Evolutionary conservation across 106 monocot species (phyloP).

Genomic region (Agapanthus africanus): DNA sequence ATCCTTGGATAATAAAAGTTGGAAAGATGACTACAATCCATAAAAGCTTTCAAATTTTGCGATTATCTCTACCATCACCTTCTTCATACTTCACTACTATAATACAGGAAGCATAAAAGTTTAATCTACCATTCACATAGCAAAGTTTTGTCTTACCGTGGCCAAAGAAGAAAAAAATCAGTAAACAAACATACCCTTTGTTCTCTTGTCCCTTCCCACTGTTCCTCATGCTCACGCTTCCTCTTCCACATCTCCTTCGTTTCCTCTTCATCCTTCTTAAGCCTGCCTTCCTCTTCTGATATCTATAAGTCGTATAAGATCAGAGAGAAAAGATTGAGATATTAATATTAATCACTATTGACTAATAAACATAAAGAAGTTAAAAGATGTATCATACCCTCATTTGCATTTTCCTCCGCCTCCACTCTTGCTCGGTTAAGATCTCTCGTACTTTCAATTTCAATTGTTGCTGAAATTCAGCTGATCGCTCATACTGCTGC

Average conservation of each 20-base stretch:
- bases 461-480: slow-evolving; percentile 78
- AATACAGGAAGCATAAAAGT: not conserved
- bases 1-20: too few species aligned
- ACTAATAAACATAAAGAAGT: not conserved
- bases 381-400: slow-evolving; percentile 40
- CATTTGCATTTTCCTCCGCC: slow-evolving; percentile 98
- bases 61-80: too few species aligned
- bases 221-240: slow-evolving; percentile 96
- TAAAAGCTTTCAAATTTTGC: too few species aligned
- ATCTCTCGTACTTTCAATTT: slow-evolving; percentile 89
- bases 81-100: not conserved
- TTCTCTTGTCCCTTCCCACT: slow-evolving; percentile 99
- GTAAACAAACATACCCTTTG: slow-evolving; percentile 38
- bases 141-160: not conserved
- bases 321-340: not conserved
- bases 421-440: slow-evolving; percentile 95
- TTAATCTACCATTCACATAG: not conserved
- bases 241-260: slow-evolving; percentile 99
- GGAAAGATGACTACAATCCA: too few species aligned
- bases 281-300: slow-evolving; percentile 97
- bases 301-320: slow-evolving; percentile 34
- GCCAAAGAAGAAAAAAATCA: not conserved
- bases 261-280: slow-evolving; percentile 99
- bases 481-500: slow-evolving; percentile 78
- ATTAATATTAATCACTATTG: not conserved